Evolutionary conservation across 164 flowering plant genomes (phyloP), one percentile per base, ranked within the genome.

Genomic region (Saururus chinensis): DNA sequence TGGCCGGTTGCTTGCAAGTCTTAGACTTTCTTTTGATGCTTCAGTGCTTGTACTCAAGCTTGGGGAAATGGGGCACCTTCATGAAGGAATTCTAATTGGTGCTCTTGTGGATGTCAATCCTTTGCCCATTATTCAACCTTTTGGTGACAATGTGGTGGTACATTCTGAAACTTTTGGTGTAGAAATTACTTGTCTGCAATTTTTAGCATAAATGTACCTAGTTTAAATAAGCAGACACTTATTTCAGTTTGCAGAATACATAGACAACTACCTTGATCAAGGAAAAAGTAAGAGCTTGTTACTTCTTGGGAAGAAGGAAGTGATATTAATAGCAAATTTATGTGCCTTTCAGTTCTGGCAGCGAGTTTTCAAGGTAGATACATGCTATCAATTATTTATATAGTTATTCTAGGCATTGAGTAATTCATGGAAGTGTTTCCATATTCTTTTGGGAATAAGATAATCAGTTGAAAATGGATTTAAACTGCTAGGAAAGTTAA

Each of bases 321-420:
- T 78, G 68, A 11, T 53, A 57, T 65, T 74, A 13, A 74, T 93
- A 80, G 96, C 72, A 60, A 90, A 90, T 70, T 72, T 93, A 2
- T 78, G 88, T 74, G 96, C 95, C 41, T 88, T 74, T 75, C 84
- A 84, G 69, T 93, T 93, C 70, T 93, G 99, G 99, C 89, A 88
- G 69, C 89, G 81, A 16, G 81, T 74, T 61, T 84, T 79, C 70
- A 88, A 85, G 92, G 99, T 90, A 74, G 59, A 51, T 19, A 49
- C 51, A 19, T 11, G 37, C 42, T 19, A 20, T 5, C 42, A 22
- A 13, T 22, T 53, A 13, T 12, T 45, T 17, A 45, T 6, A 30
- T 30, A 30, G 37, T 2, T 30, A 6, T 30, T 30, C 37, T 30
- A 30, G 37, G 37, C 37, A 30, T 30, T 30, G 37, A 30, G 37